phyloP scores from a whole-genome alignment of 1,284 basidiomycete genomes.

The Sanghuangporus weigelae region DNA sequence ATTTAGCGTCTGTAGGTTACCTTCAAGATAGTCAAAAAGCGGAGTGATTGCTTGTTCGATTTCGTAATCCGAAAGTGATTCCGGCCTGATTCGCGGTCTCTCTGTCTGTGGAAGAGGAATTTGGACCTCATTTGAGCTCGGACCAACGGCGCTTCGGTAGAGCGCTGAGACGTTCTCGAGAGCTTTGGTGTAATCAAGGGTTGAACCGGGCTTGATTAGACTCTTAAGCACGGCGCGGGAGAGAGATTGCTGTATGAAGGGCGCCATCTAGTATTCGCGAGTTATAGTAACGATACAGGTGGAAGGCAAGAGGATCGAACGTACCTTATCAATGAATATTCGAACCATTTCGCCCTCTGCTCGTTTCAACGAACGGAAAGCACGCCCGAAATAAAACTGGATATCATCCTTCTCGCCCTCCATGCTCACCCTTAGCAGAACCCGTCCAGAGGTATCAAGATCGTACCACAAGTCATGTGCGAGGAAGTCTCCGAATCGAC shows the following conservation, averaged over 20 bases:
- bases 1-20: slow-evolving; percentile 89
- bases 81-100: slow-evolving; percentile 64
- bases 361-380: slow-evolving; percentile 90
- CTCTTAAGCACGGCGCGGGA: slow-evolving; percentile 76
- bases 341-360: slow-evolving; percentile 96
- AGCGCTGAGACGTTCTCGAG: slow-evolving; percentile 76
- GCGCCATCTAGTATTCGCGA: slow-evolving; percentile 69
- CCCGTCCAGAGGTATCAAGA: slow-evolving; percentile 82
- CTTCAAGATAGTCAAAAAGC: slow-evolving; percentile 95
- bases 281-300: not conserved
- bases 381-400: slow-evolving; percentile 95
- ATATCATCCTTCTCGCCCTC: slow-evolving; percentile 98
- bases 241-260: slow-evolving; percentile 87
- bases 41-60: slow-evolving; percentile 92
- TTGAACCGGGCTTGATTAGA: slow-evolving; percentile 61
- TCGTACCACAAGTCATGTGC: slow-evolving; percentile 92
- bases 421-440: slow-evolving; percentile 91
- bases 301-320: slow-evolving; percentile 20
- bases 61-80: slow-evolving; percentile 84
- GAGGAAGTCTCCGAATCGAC: slow-evolving; percentile 84
- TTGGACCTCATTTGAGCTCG: slow-evolving; percentile 61
- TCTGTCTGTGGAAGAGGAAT: slow-evolving; percentile 72
- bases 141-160: slow-evolving; percentile 70
- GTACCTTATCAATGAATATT: slow-evolving; percentile 94
- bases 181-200: slow-evolving; percentile 81